Base-by-base conservation (phyloP, 306 rosid genomes). In the Pterocarpus macrocarpus region DNA sequence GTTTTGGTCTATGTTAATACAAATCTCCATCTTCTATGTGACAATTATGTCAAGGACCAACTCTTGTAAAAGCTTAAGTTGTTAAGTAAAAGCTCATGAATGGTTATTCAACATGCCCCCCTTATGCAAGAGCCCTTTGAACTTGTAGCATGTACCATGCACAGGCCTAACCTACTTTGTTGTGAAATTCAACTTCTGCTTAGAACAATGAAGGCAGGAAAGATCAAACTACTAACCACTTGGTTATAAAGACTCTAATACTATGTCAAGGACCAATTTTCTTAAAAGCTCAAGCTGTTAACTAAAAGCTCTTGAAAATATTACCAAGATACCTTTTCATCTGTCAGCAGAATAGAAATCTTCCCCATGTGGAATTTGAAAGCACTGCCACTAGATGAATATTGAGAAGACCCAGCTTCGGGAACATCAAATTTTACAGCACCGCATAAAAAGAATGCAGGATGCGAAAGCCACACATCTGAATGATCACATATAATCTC, bases 271-370 rank as follows among this genome's bases (percentile, higher is more conserved):
- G 66, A 61, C 66, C 39, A 61, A 61, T n/a, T 30, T 12, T 61
- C 17, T 3, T 61, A 33, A 61, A 12, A 32, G 39, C 38, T 61
- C 15, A 61, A 61, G 66, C 1, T 22, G 41, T 11, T 9, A 61
- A 33, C 39, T 32, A 61, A 32, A 61, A 0, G n/a, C 66, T 32
- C 66, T 32, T 17, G 62, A 56, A 17, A 22, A 68, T 9, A 88
- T 55, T 41, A 59, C 16, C 62, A 71, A 52, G 87, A 64, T 89
- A 95, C 99, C 98, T 91, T 88, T 90, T 92, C 99, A 86, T 95
- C 97, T 79, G 92, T 88, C 17, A 95, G 89, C 63, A 95, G 90
- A 83, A 95, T 53, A 49, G 95, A 90, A 85, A 90, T 89, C 77
- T 91, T 95, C 88, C 90, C 82, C 68, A 85, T 28, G 39, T 85